phyloP scores from a whole-genome alignment of 371 early-diverging fungal genomes.

The Coemansia sp. region DNA sequence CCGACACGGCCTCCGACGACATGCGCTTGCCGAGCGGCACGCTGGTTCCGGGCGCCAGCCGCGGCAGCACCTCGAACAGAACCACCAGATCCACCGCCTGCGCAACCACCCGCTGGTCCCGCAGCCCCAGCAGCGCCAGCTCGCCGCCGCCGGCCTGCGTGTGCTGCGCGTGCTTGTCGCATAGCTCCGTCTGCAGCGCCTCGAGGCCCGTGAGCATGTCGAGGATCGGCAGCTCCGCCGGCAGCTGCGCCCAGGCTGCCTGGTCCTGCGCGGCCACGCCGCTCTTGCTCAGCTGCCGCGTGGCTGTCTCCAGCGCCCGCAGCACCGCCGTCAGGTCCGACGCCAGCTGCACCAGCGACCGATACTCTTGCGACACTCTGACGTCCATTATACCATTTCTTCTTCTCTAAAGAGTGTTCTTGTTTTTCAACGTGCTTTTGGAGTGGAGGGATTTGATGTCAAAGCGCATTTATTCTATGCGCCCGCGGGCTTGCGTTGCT shows the following conservation, averaged over 20 bases:
- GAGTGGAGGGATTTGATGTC: too few species aligned
- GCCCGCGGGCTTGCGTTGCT: too few species aligned
- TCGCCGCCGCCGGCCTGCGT: not conserved
- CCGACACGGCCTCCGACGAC: conserved; percentile 44
- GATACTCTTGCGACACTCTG: conserved; percentile 16
- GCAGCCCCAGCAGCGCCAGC: conserved; percentile 32
- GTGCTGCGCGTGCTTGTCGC: not conserved
- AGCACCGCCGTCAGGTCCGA: conserved; percentile 7
- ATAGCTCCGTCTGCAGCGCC: conserved; percentile 23
- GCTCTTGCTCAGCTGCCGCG: conserved; percentile 37
- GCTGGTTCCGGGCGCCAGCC: conserved; percentile 65
- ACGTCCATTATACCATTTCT: too few species aligned
- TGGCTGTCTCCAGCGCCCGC: conserved; percentile 10
- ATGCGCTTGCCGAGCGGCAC: conserved; percentile 64
- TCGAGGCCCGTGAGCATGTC: conserved; percentile 11
- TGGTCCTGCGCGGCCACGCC: conserved; percentile 25
- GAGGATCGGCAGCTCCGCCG: conserved; percentile 9
- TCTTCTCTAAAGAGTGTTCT: too few species aligned
- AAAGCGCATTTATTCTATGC: too few species aligned
- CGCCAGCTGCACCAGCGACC: conserved; percentile 20
- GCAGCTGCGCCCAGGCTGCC: conserved; percentile 10
- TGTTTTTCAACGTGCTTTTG: too few species aligned
- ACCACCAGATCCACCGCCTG: conserved; percentile 40
- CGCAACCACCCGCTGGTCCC: conserved; percentile 32
- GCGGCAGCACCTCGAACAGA: conserved; percentile 53